A percentile compares a stretch with the other conserved stretches of the same genome.
Conservation (phyloP, 2,329 filamentous ascomycete species). For the Colletotrichum sp. region DNA sequence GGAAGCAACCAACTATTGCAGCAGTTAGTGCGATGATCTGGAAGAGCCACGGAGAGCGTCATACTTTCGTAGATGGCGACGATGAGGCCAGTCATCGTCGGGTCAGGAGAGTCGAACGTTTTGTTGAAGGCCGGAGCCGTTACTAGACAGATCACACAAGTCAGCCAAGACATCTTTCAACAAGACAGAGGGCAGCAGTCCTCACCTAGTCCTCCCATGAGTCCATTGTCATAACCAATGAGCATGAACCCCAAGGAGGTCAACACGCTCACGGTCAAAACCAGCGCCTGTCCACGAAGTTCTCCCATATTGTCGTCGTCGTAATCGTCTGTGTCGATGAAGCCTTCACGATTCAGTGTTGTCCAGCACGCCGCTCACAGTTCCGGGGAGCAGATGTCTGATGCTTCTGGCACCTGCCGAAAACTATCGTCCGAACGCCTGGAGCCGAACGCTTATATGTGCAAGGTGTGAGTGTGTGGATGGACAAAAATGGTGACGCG, state of each 20-base stretch:
- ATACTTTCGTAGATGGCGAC: constrained; percentile 49
- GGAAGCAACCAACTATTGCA: constrained; percentile 31
- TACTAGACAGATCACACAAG: constrained; percentile 31
- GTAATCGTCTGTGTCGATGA: neutral
- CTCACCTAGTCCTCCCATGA: constrained; percentile 43
- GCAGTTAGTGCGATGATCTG: neutral
- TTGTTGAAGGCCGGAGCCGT: constrained; percentile 42
- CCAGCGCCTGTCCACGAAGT: constrained; percentile 37
- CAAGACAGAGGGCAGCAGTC: neutral
- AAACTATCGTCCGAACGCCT: neutral
- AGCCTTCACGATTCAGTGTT: neutral
- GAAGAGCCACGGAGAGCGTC: neutral
- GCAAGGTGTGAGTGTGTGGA: neutral
- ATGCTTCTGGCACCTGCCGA: neutral
- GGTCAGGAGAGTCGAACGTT: constrained; percentile 42
- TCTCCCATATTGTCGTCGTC: neutral
- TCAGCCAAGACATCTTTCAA: neutral
- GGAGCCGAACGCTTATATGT: neutral
- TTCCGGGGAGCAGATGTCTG: neutral
- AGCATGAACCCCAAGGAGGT: constrained; percentile 53
- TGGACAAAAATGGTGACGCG: neutral
- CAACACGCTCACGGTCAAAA: constrained; percentile 46
- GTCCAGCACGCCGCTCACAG: neutral
- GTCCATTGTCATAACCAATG: constrained; percentile 52
- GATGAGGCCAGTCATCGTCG: constrained; percentile 49